These are phyloP conservation scores for Hypoxylon trugodes DNA, from an alignment of 495 filamentous ascomycete species.

Conservation along the genomic window DNA sequence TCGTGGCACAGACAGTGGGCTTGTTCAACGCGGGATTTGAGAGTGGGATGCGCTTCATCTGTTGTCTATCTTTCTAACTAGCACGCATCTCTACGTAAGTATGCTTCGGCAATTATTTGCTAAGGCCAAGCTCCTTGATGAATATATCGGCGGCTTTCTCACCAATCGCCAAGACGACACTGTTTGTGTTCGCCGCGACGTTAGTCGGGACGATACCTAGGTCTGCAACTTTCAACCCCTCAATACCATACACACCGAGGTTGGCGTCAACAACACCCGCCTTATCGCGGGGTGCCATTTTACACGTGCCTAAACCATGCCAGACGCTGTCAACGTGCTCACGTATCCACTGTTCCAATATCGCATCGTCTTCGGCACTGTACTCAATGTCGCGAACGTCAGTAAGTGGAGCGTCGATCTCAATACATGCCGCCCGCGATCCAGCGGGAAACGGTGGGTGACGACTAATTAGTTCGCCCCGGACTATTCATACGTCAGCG, in stretches of 20 bases:
- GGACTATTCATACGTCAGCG: no score
- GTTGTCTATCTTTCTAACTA: no score
- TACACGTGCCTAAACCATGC: not conserved
- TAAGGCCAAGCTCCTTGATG: not conserved
- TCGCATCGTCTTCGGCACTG: not conserved
- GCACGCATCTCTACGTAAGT: no score
- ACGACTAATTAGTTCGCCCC: not conserved
- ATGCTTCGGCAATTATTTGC: no score
- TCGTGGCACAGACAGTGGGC: no score
- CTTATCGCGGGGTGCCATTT: not conserved
- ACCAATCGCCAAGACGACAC: not conserved
- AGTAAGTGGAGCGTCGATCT: not conserved
- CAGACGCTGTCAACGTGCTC: not conserved
- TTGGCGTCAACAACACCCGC: not conserved
- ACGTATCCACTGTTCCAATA: not conserved
- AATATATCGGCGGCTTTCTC: not conserved
- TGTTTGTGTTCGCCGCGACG: not conserved
- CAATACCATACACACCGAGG: not conserved
- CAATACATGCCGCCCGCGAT: not conserved
- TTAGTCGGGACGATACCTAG: not conserved
- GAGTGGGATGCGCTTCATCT: no score
- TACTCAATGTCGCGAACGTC: not conserved
- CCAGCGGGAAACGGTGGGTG: not conserved
- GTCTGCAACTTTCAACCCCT: not conserved
- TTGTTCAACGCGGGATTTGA: no score